A percentile compares a stretch with the other conserved stretches of the same genome.
phyloP scores from a whole-genome alignment of 345 rosid species.

The Rhizophora apiculata region DNA sequence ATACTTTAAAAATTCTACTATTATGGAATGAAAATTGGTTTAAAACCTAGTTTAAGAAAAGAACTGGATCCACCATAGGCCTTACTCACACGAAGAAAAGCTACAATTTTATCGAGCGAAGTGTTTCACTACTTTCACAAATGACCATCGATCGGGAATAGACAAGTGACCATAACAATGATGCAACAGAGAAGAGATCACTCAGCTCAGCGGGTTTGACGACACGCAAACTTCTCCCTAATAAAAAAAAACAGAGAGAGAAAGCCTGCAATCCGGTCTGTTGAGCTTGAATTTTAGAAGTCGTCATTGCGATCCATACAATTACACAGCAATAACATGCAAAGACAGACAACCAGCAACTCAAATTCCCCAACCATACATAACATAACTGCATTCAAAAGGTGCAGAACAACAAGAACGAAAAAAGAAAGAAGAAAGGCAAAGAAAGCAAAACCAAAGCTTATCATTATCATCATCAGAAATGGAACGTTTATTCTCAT shows the following conservation, averaged over 20 bases:
- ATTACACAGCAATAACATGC: not conserved
- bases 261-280: slow-evolving; percentile 24
- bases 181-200: slow-evolving; percentile 4
- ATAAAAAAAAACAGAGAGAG: not conserved
- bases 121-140: no score
- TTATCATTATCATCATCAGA: slow-evolving; percentile 38
- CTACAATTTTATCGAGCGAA: no score
- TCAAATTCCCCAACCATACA: not conserved
- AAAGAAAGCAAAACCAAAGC: not conserved
- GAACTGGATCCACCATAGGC: no score
- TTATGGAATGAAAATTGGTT: no score
- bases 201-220: slow-evolving; percentile 11
- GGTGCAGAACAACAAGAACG: not conserved
- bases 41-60: no score
- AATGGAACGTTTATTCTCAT: slow-evolving; percentile 50
- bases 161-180: no score
- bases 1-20: no score
- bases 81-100: no score
- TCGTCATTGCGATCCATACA: slow-evolving; percentile 18
- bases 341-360: not conserved
- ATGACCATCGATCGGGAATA: not conserved
- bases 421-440: not conserved
- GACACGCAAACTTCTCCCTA: slow-evolving; percentile 14
- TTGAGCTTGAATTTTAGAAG: slow-evolving; percentile 24
- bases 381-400: not conserved